Percentiles rank a stretch among this genome's conserved stretches.
phyloP scores from a whole-genome alignment of 1,284 basidiomycete genomes.

The Ganoderma multipileum region DNA sequence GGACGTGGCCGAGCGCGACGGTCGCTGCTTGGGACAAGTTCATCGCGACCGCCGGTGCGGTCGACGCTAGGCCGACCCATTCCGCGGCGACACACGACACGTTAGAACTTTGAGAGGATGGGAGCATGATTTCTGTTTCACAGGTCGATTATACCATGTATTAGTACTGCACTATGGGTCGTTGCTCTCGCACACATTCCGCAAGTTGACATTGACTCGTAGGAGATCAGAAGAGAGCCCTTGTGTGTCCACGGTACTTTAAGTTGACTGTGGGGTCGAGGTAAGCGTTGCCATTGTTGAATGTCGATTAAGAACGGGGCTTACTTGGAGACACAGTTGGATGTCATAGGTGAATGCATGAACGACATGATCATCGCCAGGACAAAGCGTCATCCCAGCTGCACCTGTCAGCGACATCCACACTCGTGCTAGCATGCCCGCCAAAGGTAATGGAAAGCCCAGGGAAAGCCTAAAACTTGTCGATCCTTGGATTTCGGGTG shows the following conservation, averaged over 20 bases:
- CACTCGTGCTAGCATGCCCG: too few species aligned
- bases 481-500: not conserved
- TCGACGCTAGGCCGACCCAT: not conserved
- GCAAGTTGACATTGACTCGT: too few species aligned
- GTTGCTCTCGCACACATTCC: too few species aligned
- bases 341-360: not conserved
- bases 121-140: not conserved
- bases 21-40: slow-evolving; percentile 59
- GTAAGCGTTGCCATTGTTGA: too few species aligned
- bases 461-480: too few species aligned
- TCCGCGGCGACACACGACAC: not conserved
- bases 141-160: not conserved
- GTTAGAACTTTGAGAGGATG: not conserved
- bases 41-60: slow-evolving; percentile 28
- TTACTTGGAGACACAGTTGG: not conserved
- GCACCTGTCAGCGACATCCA: too few species aligned
- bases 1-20: slow-evolving; percentile 43
- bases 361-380: not conserved
- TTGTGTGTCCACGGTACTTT: too few species aligned
- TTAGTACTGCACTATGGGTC: not conserved
- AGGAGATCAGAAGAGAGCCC: too few species aligned
- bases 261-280: too few species aligned
- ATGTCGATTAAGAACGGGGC: too few species aligned
- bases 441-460: too few species aligned
- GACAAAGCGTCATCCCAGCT: too few species aligned